These are phyloP conservation scores for Ottelia alismoides DNA, from an alignment of 106 monocot species.

Conservation along the genomic window DNA sequence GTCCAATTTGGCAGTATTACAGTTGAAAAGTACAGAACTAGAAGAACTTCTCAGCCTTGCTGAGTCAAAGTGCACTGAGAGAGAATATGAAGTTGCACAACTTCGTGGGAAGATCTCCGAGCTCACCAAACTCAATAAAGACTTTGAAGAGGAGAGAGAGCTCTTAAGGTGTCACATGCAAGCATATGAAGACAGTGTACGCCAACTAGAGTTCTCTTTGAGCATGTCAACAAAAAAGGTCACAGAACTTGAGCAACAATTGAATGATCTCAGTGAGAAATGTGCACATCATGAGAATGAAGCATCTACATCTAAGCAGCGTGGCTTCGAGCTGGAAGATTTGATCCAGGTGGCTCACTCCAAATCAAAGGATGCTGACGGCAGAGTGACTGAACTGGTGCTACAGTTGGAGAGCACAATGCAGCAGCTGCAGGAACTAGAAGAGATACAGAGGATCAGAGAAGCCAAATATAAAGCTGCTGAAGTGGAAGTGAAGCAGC, in stretches of 20 bases:
- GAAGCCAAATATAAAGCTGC: slow-evolving; percentile 4
- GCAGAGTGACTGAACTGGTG: slow-evolving; percentile 37
- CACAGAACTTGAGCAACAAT: slow-evolving; percentile 34
- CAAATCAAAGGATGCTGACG: slow-evolving; percentile 37
- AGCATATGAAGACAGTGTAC: slow-evolving; percentile 41
- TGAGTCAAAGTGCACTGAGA: slow-evolving; percentile 32
- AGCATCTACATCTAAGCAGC: slow-evolving; percentile 19
- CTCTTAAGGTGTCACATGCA: slow-evolving; percentile 21
- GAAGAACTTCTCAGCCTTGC: slow-evolving; percentile 35
- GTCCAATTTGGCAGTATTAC: slow-evolving; percentile 28
- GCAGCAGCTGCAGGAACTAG: slow-evolving; percentile 3
- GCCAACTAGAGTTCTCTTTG: slow-evolving; percentile 52
- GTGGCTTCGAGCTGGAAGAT: slow-evolving; percentile 35
- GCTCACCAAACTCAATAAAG: slow-evolving; percentile 22
- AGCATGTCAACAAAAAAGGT: slow-evolving; percentile 16
- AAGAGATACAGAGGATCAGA: slow-evolving; percentile 1
- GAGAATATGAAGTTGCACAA: slow-evolving; percentile 29
- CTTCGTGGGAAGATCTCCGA: slow-evolving; percentile 34
- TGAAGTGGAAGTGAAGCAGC: slow-evolving; percentile 1
- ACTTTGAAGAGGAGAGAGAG: slow-evolving; percentile 28
- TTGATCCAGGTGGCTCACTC: slow-evolving; percentile 30
- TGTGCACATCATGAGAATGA: slow-evolving; percentile 23
- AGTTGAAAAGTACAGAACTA: slow-evolving; percentile 42
- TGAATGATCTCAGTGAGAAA: slow-evolving; percentile 35
- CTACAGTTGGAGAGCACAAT: slow-evolving; percentile 29